Evolutionary conservation across 495 filamentous ascomycete genomes (phyloP), one percentile per base, ranked within the genome.

Genomic region (Xylaria castorea): DNA sequence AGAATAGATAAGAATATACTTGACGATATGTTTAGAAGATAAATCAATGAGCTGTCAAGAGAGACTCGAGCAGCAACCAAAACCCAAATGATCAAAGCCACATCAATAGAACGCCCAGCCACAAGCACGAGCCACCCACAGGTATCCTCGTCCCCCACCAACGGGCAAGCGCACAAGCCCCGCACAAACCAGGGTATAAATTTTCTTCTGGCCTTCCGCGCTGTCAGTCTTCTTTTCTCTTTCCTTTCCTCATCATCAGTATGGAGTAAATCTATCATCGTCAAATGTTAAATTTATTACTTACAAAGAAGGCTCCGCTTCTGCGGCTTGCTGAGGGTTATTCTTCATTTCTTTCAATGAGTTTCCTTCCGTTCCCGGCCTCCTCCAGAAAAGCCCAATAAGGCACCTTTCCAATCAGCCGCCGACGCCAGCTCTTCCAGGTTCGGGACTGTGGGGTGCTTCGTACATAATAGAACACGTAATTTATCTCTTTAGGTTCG

Each of bases 291-390:
- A 78, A 72, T 76, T 80, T 81, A 82, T 81, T 78, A 77, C 73
- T 44, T 77, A 77, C 68, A 80, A 79, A 66, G 79, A 80, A 80
- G 80, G 83, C 83, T 87, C 83, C 85, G 77, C 83, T 81, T 80
- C 75, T 70, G 83, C 77, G 85, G 83, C 85, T 85, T 85, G 85
- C 85, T 87, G 85, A 85, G 85, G 83, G 83, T 85, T 85, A 83
- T 83, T 80, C 81, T 75, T 74, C 60, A 61, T 73, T 75, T 75
- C 77, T 72, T 75, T 75, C 74, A 67, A 82, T 87, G 84, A 78
- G 77, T 86, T 81, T 85, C 81, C 82, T 81, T 85, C 85, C 85
- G 85, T 87, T 87, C 85, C 85, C 85, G 85, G 85, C 83, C 81
- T 82, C 84, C 82, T 84, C 71, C 76, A 79, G 75, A 81, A 76